Base-by-base conservation (phyloP, 129 eudicot species). In the Chrysanthemum lavandulifolium region DNA sequence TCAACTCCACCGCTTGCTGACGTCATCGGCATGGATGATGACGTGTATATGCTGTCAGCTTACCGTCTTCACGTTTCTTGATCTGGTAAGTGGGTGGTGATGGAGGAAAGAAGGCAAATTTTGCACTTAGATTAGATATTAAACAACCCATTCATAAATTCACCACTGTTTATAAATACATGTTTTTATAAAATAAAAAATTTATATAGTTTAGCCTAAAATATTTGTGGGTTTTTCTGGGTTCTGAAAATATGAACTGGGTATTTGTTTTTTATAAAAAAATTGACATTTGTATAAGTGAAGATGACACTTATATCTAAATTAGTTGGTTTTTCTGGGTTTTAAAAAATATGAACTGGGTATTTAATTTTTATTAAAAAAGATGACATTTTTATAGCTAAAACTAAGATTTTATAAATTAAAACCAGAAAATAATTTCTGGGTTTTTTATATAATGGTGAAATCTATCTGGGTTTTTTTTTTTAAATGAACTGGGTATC, bases 91-190 rank as follows among this genome's bases (percentile, higher is more conserved):
- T 90, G n/a, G 94, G 73, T 10, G 97, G 97, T 7, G 84, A 68
- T 14, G 97, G 97, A 5, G 97, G 97, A 60, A 90, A 90, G 84
- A 90, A 90, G 10, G 97, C 95, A 69, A 90, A 90, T 78, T 87
- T 90, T 3, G 97, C 89, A 27, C 91, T 91, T 50, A 90, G 82
- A 65, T 81, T 84, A 27, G 97, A 90, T 0, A 90, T 59, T 72
- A 86, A 45, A 77, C 97, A 90, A 69, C 97, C 97, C 97, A 90
- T 90, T 76, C 27, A 18, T 40, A 40, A 40, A 40, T 40, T 65
- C 76, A 31, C 52, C 57, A 3, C 61, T 70, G 68, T 36, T 36
- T 36, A 36, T 36, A 36, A 36, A 36, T 36, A 36, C 43, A 36
- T 36, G 1, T 1, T 40, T 40, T 40, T 40, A 40, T 40, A 7